Evolutionary conservation across 148 eudicot genomes (phyloP).

Genomic region (Rhododendron ovatum): DNA sequence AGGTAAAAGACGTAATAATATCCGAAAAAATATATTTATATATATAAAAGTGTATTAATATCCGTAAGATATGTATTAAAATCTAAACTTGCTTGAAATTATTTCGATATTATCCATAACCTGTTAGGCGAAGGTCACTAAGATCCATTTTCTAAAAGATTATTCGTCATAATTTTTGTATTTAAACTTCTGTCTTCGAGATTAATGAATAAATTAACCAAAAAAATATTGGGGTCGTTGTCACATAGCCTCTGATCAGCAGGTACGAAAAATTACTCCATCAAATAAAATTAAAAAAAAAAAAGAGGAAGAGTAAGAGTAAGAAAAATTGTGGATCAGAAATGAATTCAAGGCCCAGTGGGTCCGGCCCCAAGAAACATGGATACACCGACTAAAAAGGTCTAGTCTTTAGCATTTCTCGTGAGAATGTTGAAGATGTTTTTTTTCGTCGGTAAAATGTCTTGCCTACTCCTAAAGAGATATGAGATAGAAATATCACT

Average conservation of each 20-base stretch:
- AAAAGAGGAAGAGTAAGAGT: background rate
- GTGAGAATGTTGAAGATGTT: background rate
- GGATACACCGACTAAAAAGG: background rate
- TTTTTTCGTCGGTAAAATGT: no score
- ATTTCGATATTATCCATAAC: no score
- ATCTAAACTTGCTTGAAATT: no score
- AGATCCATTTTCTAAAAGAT: background rate
- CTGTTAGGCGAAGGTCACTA: no score
- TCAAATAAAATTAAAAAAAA: no score
- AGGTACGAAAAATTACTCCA: background rate
- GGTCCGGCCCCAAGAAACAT: background rate
- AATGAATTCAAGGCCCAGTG: background rate
- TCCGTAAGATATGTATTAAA: no score
- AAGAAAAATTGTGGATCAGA: background rate
- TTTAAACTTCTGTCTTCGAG: background rate
- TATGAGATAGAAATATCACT: accelerated
- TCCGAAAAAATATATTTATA: no score
- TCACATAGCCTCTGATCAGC: no score
- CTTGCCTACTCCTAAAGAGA: no score
- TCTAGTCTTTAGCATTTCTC: background rate
- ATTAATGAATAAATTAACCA: background rate
- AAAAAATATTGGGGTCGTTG: no score
- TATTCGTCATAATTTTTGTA: background rate
- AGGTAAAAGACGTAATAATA: no score
- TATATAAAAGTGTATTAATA: no score